Conservation (phyloP, 2,329 filamentous ascomycete genomes). For the Calonectria pseudoturangicola region DNA sequence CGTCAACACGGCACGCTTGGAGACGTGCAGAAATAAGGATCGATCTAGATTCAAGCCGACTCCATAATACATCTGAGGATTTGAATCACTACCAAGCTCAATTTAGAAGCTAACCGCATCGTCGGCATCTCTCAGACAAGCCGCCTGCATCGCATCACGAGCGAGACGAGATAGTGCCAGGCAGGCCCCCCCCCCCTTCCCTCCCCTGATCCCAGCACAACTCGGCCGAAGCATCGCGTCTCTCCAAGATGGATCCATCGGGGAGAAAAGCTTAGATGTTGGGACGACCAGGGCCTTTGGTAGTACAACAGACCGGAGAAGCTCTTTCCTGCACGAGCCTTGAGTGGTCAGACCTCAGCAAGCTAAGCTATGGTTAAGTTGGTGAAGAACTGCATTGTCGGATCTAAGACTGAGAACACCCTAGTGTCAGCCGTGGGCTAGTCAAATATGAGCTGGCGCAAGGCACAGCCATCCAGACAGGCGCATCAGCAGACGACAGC, state of each 20-base stretch:
- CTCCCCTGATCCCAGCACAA: conserved; percentile 25
- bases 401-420: conserved; percentile 25
- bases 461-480: conserved; percentile 26
- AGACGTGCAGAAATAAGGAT: conserved; percentile 23
- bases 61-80: conserved; percentile 8
- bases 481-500: conserved; percentile 11
- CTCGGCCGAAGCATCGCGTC: conserved; percentile 36
- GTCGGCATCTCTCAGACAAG: conserved; percentile 12
- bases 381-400: conserved; percentile 24
- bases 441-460: conserved; percentile 23
- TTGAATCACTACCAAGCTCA: neutral
- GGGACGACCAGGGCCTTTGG: conserved; percentile 13
- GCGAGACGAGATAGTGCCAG: conserved; percentile 1
- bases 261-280: conserved; percentile 23
- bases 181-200: conserved; percentile 10
- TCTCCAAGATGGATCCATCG: conserved; percentile 28
- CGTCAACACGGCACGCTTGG: conserved; percentile 28
- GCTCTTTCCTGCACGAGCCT: neutral
- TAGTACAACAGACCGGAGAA: neutral
- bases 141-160: conserved; percentile 29
- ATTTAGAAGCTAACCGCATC: conserved; percentile 10
- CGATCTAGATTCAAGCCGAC: conserved; percentile 19
- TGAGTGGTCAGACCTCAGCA: conserved; percentile 22
- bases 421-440: conserved; percentile 19
- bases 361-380: conserved; percentile 29